phyloP scores from a whole-genome alignment of 2,329 filamentous ascomycete species.

The Fusarium duplospermum region DNA sequence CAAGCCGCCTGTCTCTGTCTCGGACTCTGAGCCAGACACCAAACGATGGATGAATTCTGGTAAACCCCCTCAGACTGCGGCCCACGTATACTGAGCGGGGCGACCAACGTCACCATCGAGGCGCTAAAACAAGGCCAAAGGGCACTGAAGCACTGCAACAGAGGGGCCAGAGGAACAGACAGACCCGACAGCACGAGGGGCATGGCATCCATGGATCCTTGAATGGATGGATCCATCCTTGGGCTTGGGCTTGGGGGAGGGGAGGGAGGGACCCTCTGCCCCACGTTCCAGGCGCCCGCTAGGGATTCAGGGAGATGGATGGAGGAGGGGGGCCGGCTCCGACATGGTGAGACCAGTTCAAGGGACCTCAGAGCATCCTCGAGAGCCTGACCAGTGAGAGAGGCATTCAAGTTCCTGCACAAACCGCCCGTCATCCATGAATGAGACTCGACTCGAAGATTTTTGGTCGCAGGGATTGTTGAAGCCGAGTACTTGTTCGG shows the following conservation, averaged over 20 bases:
- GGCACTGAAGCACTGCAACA: background rate
- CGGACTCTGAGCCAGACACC: background rate
- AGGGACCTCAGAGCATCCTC: slow-evolving; percentile 2
- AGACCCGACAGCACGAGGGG: background rate
- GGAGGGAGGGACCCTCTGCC: slow-evolving; percentile 23
- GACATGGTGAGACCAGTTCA: slow-evolving; percentile 7
- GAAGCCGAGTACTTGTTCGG: background rate
- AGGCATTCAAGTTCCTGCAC: background rate
- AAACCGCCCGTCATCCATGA: background rate
- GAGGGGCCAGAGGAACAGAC: background rate
- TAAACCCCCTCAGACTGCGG: slow-evolving; percentile 1
- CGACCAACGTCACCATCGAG: slow-evolving; percentile 31
- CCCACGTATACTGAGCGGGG: slow-evolving; percentile 31
- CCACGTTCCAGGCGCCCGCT: slow-evolving; percentile 32
- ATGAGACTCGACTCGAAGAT: background rate
- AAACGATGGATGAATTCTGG: background rate
- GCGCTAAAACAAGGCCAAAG: slow-evolving; percentile 27
- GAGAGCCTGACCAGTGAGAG: background rate
- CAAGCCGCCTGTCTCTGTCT: background rate
- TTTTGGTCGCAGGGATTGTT: background rate
- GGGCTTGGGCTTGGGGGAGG: background rate
- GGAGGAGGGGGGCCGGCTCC: background rate
- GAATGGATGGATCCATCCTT: slow-evolving; percentile 2
- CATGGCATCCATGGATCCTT: background rate
- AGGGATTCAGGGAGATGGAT: slow-evolving; percentile 30